Evolutionary conservation across 495 filamentous ascomycete genomes (phyloP), one percentile per base, ranked within the genome.

Genomic region (Penicillium atrosanguineum): DNA sequence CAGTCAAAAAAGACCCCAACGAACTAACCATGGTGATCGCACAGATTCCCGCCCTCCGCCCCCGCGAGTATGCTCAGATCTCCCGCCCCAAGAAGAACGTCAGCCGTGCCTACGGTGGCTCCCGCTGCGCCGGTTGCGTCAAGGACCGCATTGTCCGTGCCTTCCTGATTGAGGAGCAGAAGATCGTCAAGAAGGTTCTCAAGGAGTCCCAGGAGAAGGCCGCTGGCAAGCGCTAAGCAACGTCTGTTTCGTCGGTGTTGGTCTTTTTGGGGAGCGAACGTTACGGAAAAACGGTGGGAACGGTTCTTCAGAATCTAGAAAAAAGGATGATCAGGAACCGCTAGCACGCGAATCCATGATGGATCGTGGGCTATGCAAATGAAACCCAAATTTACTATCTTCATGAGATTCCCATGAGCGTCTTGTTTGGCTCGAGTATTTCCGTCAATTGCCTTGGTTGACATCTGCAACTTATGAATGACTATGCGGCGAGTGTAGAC

Each of bases 181-280:
- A 97, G 90, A 97, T 99, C 64, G 95, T 99, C 78, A 97, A 99
- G 90, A 97, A 97, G 88, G 94, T 97, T 66, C 85, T 95, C 75
- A 93, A 95, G 85, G 91, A 96, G 80, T 87, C 79, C 60, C 88
- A 92, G 80, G 76, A 82, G 73, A 95, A 95, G 88, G 68, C 69
- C 51, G 64, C 71, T 59, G 69, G 66, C 59, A 79, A 79, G 75
- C 74, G 73, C 79, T 68, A 74, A 78, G 62, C 71, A 67, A 59
- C 50, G 65, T 64, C 60, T 61, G 59, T 65, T 64, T 64, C 65
- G 63, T 68, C 65, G 70, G 68, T 68, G 70, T 68, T 76, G 60
- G 66, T 72, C 67, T 69, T 65, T 73, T 62, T 65, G 66, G 65
- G 70, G 68, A 71, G 68, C 68, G 67, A 71, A 68, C 59, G 62